Base-by-base conservation (phyloP, 768 basidiomycete genomes). In the Phlebiopsis gigantea region DNA sequence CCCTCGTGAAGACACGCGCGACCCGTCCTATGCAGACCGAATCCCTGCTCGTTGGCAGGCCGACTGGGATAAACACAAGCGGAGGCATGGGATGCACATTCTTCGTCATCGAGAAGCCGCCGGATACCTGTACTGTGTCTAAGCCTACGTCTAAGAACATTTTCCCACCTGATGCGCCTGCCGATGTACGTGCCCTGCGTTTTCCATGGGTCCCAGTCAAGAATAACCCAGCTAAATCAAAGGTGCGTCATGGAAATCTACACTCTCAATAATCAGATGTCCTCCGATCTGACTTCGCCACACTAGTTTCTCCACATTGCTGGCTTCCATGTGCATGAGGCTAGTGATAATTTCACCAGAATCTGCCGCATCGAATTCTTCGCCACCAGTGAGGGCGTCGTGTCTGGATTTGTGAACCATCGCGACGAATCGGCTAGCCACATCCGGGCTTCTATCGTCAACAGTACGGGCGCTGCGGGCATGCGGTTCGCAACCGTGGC, bases 291-390 rank as follows among this genome's bases (percentile, higher is more conserved):
- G n/a, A n/a, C 50, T 57, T 49, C 34, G 34, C 34, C 34, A 9
- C 2, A 60, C 67, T 51, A 65, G 68, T 45, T 70, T 70, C 55
- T 68, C 63, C 61, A 68, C 67, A 54, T 63, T 24, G 60, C 59
- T 8, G 68, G 68, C 41, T 68, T 67, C 55, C 62, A 70, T 45
- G 63, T 70, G 21, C 55, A 56, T 41, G 66, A 63, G 60, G 57
- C 51, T 29, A 66, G 67, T 50, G 67, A 67, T 48, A 22, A 60
- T 3, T 42, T 63, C 53, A 62, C 62, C 21, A 34, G 57, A 25
- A 50, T 70, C n/a, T 56, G 46, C 25, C 68, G 68, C 39, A 61
- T 68, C 21, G 67, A 69, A 46, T 46, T 59, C 21, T 68, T 66
- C 67, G 67, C 68, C 19, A 42, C 51, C 4, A 43, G 57, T 21